Evolutionary conservation across 2,329 filamentous ascomycete species (phyloP).

Genomic region (Zymoseptoria brevis): DNA sequence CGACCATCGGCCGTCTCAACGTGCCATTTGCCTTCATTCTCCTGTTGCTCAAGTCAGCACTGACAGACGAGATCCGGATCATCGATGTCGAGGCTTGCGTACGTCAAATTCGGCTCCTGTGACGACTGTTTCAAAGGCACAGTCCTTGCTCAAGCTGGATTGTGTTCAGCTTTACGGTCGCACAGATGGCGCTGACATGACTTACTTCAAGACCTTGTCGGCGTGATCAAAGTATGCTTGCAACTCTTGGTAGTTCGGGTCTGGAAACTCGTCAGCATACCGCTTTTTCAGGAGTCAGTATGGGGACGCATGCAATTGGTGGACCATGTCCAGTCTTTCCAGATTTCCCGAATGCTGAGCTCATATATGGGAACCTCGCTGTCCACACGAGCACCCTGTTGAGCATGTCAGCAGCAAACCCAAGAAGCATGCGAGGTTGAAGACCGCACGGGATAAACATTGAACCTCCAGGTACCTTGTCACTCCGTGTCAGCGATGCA

Average conservation of each 20-base stretch:
- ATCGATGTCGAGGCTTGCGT: slow-evolving; percentile 39
- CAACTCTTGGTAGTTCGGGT: slow-evolving; percentile 36
- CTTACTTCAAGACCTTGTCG: slow-evolving; percentile 43
- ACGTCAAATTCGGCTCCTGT: slow-evolving; percentile 47
- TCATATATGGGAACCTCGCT: slow-evolving; percentile 41
- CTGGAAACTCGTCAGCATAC: slow-evolving; percentile 1
- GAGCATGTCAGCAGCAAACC: slow-evolving; percentile 21
- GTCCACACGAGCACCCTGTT: slow-evolving; percentile 38
- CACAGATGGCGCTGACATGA: not conserved
- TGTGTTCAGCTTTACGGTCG: slow-evolving; percentile 18
- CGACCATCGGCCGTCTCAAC: slow-evolving; percentile 47
- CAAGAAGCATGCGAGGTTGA: not conserved
- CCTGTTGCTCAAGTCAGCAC: slow-evolving; percentile 36
- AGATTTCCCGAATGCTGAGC: slow-evolving; percentile 39
- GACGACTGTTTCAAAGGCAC: slow-evolving; percentile 44
- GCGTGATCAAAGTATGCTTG: slow-evolving; percentile 53
- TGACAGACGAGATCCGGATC: slow-evolving; percentile 45
- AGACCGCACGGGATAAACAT: slow-evolving; percentile 36
- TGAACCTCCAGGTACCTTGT: slow-evolving; percentile 40
- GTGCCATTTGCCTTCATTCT: slow-evolving; percentile 41
- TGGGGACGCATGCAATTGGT: slow-evolving; percentile 14
- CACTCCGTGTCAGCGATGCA: too few species aligned
- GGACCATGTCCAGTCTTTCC: slow-evolving; percentile 48
- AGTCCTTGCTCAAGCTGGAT: slow-evolving; percentile 42
- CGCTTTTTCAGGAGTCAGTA: too few species aligned